These are phyloP conservation scores for Combretum micranthum DNA, from an alignment of 345 rosid genomes.

Conservation along the genomic window DNA sequence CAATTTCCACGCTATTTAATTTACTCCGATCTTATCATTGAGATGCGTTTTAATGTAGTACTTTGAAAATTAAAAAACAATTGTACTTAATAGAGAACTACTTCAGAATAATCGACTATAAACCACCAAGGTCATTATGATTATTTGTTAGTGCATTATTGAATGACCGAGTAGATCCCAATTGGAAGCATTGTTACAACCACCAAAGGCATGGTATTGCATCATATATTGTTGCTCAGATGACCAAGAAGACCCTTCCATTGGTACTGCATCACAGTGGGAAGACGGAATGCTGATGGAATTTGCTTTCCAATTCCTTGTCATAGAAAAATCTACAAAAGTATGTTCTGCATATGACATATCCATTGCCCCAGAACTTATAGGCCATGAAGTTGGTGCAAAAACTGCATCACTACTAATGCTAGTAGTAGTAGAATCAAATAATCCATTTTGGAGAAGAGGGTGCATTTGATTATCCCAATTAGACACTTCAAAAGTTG, in stretches of 20 bases:
- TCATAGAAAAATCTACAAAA: neutral
- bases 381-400: slow-evolving; percentile 3
- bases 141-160: too few relatives aligned
- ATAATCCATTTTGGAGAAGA: slow-evolving; percentile 2
- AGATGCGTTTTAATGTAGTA: too few relatives aligned
- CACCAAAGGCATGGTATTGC: too few relatives aligned
- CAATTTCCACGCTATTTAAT: too few relatives aligned
- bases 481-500: neutral
- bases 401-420: neutral
- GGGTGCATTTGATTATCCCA: slow-evolving; percentile 11
- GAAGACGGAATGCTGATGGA: neutral
- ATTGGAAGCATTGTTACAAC: too few relatives aligned
- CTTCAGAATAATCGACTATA: too few relatives aligned
- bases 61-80: too few relatives aligned
- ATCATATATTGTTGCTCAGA: neutral
- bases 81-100: too few relatives aligned
- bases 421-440: neutral
- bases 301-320: slow-evolving; percentile 1
- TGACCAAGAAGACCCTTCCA: slow-evolving; percentile 10
- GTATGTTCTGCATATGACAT: neutral
- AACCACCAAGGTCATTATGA: too few relatives aligned
- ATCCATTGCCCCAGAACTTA: slow-evolving; percentile 6
- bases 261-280: neutral
- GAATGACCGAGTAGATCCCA: too few relatives aligned
- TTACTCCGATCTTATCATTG: too few relatives aligned